Conservation (phyloP, 2,329 filamentous ascomycete species). For the Apiospora sp. region DNA sequence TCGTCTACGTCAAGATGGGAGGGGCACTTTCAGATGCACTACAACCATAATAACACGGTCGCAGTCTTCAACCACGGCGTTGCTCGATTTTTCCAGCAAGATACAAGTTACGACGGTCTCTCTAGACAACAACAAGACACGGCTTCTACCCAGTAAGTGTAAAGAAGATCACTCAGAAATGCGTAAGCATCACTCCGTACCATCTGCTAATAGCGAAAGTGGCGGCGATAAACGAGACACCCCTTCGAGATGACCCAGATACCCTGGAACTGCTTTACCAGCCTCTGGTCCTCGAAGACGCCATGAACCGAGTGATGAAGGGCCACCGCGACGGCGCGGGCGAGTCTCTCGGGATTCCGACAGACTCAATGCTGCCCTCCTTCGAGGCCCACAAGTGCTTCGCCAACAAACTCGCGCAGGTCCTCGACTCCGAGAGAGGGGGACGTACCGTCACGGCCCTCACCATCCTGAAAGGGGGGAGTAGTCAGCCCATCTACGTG, state of each 20-base stretch:
- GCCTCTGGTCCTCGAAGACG: slow-evolving; percentile 26
- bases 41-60: too few species aligned
- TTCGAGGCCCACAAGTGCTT: slow-evolving; percentile 23
- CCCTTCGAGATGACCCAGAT: slow-evolving; percentile 2
- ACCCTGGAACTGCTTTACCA: slow-evolving; percentile 24
- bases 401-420: slow-evolving; percentile 27
- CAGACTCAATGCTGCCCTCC: slow-evolving; percentile 19
- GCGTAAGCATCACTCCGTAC: too few species aligned
- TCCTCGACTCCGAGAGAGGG: slow-evolving; percentile 22
- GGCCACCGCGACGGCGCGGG: slow-evolving; percentile 5
- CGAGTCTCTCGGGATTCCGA: not conserved
- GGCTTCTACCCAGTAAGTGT: too few species aligned
- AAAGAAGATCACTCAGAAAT: too few species aligned
- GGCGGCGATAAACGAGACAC: not conserved
- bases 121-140: too few species aligned
- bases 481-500: slow-evolving; percentile 9
- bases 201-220: too few species aligned
- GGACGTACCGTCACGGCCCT: slow-evolving; percentile 26
- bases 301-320: slow-evolving; percentile 17
- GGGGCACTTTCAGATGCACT: not conserved
- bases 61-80: too few species aligned
- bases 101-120: too few species aligned
- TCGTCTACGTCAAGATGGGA: not conserved
- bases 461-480: not conserved
- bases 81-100: too few species aligned